Evolutionary conservation across 805 yeast genomes (phyloP), one percentile per base, ranked within the genome.

Genomic region (Osmozyma mogii): DNA sequence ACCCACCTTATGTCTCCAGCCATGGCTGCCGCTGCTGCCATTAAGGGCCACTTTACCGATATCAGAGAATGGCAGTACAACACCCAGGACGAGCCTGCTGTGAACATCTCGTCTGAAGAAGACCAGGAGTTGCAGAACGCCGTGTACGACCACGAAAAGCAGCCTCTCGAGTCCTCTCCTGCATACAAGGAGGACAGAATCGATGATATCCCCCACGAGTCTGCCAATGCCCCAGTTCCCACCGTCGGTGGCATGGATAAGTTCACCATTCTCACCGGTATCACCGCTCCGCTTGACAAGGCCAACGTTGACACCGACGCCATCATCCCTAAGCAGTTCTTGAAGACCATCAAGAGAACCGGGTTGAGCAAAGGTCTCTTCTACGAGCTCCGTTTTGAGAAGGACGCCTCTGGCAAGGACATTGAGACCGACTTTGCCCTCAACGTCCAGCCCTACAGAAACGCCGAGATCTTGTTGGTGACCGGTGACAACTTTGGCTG

Each of bases 21-120:
- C 14, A 92, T 92, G 98, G 98, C 98, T 27, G 98, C 98, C 18
- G 96, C 97, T 13, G 97, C 98, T 12, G 96, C 88, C 48, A 78
- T 92, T 44, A 72, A 71, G 33, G 98, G 98, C 44, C 85, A 79
- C 50, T 78, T 92, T 49, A 72, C 83, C 26, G 98, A 92, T 54
- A 88, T 88, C 46, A 79, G 98, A 62, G 80, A 84, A 32, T 84
- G 72, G 56, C 64, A 75, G 36, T 81, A 74, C 58, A 63, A 68
- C 38, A 70, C 62, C 25, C 49, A 69, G 40, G 73, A 70, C 41
- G 79, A 75, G 47, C 78, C 94, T 37, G 65, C 74, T 37, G 61
- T 84, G 41, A 53, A 55, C 26, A 52, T 76, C 27, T 51, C 43
- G 26, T 40, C 45, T 7, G 52, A 46, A 48, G 66, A 55, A 46